Percentiles rank a stretch among this genome's conserved stretches.
phyloP scores from a whole-genome alignment of 2,329 filamentous ascomycete genomes.

The Plectosphaerella cucumerina region DNA sequence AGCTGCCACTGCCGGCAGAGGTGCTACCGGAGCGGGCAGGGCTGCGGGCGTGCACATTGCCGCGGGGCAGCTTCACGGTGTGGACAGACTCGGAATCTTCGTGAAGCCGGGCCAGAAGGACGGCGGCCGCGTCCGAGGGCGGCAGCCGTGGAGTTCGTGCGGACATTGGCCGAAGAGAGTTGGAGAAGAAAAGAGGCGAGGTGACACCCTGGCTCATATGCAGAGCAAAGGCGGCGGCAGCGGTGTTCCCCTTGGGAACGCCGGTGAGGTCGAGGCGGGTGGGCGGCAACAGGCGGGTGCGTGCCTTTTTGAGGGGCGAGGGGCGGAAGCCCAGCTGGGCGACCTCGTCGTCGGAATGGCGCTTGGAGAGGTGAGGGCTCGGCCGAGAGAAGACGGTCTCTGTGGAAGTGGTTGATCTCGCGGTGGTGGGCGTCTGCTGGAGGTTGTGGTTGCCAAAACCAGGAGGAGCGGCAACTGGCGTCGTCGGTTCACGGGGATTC shows the following conservation, averaged over 20 bases:
- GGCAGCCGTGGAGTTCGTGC: slow-evolving; percentile 32
- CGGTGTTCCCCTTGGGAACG: slow-evolving; percentile 14
- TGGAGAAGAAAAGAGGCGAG: slow-evolving; percentile 51
- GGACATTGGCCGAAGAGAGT: slow-evolving; percentile 29
- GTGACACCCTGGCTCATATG: slow-evolving; percentile 30
- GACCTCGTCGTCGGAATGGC: slow-evolving; percentile 18
- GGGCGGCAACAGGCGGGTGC: slow-evolving; percentile 41
- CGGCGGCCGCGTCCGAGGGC: slow-evolving; percentile 35
- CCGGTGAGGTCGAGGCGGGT: slow-evolving; percentile 37
- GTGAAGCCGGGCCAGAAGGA: slow-evolving; percentile 42
- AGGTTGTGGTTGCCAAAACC: slow-evolving; percentile 8
- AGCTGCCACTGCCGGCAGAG: slow-evolving; percentile 40
- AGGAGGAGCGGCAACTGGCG: not conserved
- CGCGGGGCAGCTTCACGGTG: slow-evolving; percentile 51
- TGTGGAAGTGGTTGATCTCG: slow-evolving; percentile 2
- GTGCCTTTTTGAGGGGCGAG: slow-evolving; percentile 40
- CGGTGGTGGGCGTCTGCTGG: slow-evolving; percentile 5
- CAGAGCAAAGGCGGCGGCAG: slow-evolving; percentile 13
- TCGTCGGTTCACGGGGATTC: slow-evolving; percentile 5
- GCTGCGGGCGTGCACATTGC: slow-evolving; percentile 44
- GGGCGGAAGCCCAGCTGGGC: slow-evolving; percentile 7
- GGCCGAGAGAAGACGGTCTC: slow-evolving; percentile 5
- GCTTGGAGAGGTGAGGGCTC: slow-evolving; percentile 19
- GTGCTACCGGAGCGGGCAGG: slow-evolving; percentile 46
- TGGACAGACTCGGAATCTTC: slow-evolving; percentile 44